Conservation (phyloP, 176 grass and related monocot genomes). For the Oryza coarctata region DNA sequence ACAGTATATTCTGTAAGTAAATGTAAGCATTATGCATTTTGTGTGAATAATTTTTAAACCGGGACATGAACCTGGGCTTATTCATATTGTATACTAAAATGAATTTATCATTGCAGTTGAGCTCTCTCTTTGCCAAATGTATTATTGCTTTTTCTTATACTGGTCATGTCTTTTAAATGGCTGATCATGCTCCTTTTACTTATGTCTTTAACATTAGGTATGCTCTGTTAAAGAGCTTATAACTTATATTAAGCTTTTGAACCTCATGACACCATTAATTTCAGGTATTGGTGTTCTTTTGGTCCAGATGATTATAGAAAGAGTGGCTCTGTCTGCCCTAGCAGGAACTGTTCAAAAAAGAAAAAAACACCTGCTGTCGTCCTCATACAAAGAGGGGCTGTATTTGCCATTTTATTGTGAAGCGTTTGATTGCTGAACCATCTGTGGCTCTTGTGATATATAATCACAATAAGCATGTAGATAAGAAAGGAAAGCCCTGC, state of each 20-base stretch:
- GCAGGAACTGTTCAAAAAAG: conserved; percentile 56
- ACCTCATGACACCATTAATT: conserved; percentile 11
- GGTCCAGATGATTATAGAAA: conserved; percentile 92
- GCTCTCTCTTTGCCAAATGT: neutral
- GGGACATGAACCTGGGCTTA: neutral
- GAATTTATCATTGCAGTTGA: neutral
- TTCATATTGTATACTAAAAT: conserved; percentile 13
- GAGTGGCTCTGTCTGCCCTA: conserved; percentile 71
- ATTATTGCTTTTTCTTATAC: neutral
- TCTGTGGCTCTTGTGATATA: conserved; percentile 94
- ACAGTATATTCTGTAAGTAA: conserved; percentile 95
- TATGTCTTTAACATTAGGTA: neutral
- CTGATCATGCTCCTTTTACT: neutral
- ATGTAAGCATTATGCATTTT: neutral
- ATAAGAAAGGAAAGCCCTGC: conserved; percentile 86
- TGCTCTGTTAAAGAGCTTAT: conserved; percentile 22
- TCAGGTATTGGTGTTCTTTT: conserved; percentile 99
- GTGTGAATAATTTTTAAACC: neutral
- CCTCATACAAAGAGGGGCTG: conserved; percentile 98
- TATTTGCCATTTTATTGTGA: conserved; percentile 98
- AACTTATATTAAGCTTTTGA: conserved; percentile 20
- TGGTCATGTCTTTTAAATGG: neutral
- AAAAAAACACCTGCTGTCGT: conserved; percentile 84
- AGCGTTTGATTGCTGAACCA: conserved; percentile 89
- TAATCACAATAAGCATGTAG: conserved; percentile 93